phyloP scores from a whole-genome alignment of 176 grass and related monocot genomes.

The Triticum dicoccoides region DNA sequence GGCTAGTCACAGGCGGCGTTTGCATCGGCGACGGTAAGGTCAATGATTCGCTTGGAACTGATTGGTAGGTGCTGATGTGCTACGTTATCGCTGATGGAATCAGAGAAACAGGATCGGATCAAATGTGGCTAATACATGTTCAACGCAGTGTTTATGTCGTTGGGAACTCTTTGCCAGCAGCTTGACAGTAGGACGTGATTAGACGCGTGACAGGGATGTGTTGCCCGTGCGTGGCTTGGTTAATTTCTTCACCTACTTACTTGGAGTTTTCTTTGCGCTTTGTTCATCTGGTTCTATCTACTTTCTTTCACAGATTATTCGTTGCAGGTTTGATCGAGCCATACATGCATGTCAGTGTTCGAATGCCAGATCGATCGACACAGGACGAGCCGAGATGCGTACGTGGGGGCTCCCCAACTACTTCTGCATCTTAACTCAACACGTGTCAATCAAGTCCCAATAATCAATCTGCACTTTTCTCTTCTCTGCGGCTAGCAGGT shows the following conservation, averaged over 20 bases:
- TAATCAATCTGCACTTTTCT: not conserved
- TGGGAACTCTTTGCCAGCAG: not conserved
- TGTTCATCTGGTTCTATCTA: not conserved
- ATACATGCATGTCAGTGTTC: not conserved
- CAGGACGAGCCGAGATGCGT: not conserved
- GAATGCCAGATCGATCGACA: not conserved
- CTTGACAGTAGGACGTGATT: not conserved
- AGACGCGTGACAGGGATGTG: not conserved
- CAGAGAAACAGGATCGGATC: not conserved
- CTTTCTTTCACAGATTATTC: not conserved
- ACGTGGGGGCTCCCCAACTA: not conserved
- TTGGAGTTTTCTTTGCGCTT: not conserved
- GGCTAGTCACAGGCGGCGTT: not conserved
- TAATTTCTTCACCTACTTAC: not conserved
- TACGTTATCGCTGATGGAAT: not conserved
- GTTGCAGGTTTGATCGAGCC: not conserved
- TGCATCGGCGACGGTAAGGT: not conserved
- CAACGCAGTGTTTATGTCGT: not conserved
- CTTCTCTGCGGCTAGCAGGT: not conserved
- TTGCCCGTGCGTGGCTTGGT: not conserved
- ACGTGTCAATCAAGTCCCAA: not conserved
- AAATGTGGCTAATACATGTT: not conserved
- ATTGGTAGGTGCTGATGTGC: not conserved
- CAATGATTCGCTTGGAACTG: not conserved
- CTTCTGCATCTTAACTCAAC: not conserved